Conservation (phyloP, 805 yeast species). For the Candida hispaniensis region DNA sequence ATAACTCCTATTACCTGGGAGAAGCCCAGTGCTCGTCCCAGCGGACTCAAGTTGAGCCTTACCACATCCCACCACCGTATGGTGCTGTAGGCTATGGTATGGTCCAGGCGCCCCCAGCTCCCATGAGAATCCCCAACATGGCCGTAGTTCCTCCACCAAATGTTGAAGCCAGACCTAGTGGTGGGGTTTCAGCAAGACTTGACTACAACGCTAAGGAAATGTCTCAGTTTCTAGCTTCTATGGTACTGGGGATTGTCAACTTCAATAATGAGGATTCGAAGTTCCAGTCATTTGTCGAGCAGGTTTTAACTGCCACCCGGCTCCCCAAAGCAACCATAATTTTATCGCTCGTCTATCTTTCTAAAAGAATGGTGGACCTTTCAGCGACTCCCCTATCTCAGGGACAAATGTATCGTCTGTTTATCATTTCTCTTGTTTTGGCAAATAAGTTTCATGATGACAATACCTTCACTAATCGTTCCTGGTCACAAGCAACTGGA, state of each 20-base stretch:
- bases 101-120: constrained; percentile 14
- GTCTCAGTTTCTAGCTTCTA: constrained; percentile 71
- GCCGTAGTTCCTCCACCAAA: constrained; percentile 1
- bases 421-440: constrained; percentile 61
- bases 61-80: no score
- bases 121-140: constrained; percentile 9
- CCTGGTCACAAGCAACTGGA: constrained; percentile 96
- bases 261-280: constrained; percentile 35
- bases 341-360: constrained; percentile 67
- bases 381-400: constrained; percentile 27
- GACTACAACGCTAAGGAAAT: constrained; percentile 72
- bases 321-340: constrained; percentile 74
- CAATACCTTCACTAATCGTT: constrained; percentile 86
- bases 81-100: no score
- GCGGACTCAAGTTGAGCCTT: constrained; percentile 19
- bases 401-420: constrained; percentile 35
- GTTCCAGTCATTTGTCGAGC: constrained; percentile 46
- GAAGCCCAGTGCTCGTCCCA: constrained; percentile 22
- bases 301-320: constrained; percentile 77
- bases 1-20: constrained; percentile 17
- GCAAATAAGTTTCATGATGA: constrained; percentile 95
- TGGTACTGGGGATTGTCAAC: constrained; percentile 46
- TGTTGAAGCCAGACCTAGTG: constrained; percentile 30
- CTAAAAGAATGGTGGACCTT: constrained; percentile 42
- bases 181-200: constrained; percentile 67